These are phyloP conservation scores for Oryza meyeriana DNA, from an alignment of 176 grass and related monocot genomes.

Conservation along the genomic window DNA sequence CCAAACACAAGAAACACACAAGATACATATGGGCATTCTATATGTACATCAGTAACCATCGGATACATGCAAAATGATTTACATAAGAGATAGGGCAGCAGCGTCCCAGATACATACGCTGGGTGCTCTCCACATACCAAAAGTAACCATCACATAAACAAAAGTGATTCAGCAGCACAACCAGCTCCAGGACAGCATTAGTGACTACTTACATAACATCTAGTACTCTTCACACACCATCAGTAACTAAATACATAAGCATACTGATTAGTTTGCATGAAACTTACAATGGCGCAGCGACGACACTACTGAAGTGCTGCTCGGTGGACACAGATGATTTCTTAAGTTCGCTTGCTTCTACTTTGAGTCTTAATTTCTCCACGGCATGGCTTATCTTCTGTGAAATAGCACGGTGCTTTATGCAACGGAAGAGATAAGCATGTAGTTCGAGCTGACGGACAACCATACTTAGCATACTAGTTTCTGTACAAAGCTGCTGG, in stretches of 20 bases:
- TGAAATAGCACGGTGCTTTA: neutral
- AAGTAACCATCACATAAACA: neutral
- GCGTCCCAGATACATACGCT: neutral
- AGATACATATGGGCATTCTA: neutral
- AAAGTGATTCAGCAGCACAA: neutral
- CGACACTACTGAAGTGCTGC: neutral
- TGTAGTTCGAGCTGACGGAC: constrained; percentile 16
- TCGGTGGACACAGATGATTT: neutral
- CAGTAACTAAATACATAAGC: no score
- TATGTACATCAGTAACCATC: neutral
- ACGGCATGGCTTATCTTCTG: neutral
- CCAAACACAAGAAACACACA: neutral
- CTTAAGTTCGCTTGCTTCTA: neutral
- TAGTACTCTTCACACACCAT: neutral
- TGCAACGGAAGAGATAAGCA: neutral
- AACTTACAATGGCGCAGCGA: constrained; percentile 10
- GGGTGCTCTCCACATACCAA: neutral
- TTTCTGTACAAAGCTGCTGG: neutral
- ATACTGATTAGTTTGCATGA: neutral
- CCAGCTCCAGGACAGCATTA: neutral
- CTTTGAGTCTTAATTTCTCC: constrained; percentile 26
- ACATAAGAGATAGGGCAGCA: neutral
- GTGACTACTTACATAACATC: constrained; percentile 13
- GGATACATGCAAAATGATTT: neutral
- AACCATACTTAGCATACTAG: constrained; percentile 6